Base-by-base conservation (phyloP, 306 rosid species). In the Corylus americana region DNA sequence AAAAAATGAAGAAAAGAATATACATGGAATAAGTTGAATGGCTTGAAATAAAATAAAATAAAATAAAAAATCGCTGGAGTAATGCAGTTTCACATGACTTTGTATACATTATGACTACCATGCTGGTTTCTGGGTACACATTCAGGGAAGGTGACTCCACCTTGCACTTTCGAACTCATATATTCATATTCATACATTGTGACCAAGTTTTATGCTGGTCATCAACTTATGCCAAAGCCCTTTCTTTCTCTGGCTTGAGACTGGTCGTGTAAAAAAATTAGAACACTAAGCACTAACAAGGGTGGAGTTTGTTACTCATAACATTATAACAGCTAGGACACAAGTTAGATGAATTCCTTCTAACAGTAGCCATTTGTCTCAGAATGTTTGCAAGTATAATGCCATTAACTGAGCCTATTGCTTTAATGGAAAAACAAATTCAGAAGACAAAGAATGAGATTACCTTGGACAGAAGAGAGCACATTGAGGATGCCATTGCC, bases 401-500 rank as follows among this genome's bases (percentile, higher is more conserved):
- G 71, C 35, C 44, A 64, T 66, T 37, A 66, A 18, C 71, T 35
- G 27, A 37, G 47, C 8, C 10, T 20, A 39, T 1, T 37, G 50
- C 27, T 47, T 67, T 8, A 17, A 64, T 55, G 31, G 18, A 68
- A 61, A 81, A 71, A 69, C 37, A 82, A n/a, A 71, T 70, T 70
- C n/a, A 20, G 25, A 62, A 63, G 42, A 73, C 44, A 68, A 68
- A n/a, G 7, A 48, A 67, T 58, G 9, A 84, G 50, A 70, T 51
- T 80, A 94, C 99, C 98, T 91, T 96, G n/a, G 91, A 84, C 8
- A 85, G 88, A 84, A 96, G 98, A 80, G 89, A 86, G 90, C 88
- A 88, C 74, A 93, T 90, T 1, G 98, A 93, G 81, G 99, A 91
- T 79, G 89, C 92, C 98, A 93, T 93, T 81, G 92, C 85, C 83